Base-by-base conservation (phyloP, 768 basidiomycete genomes). In the Suillus plorans region DNA sequence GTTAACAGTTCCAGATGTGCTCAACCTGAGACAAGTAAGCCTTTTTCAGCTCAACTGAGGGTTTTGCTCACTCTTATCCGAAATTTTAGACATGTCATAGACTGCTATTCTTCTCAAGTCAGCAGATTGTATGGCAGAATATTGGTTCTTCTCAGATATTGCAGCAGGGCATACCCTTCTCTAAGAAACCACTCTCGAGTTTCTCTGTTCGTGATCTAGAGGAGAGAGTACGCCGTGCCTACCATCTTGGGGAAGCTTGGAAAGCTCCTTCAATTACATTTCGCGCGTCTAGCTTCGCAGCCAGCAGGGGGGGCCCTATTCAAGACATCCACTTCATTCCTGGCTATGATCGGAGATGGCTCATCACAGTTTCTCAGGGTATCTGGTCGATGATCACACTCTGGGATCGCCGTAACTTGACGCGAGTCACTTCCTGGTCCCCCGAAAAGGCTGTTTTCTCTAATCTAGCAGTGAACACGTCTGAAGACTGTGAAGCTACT, bases 301-400 rank as follows among this genome's bases (percentile, higher is more conserved):
- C 47, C 4, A 77, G 76, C 34, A 78, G 74, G 49, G 79, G 79
- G 36, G 83, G 81, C 0, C 73, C 80, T 1, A 79, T 90, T 18
- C 81, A 83, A 16, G 80, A 86, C 13, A 78, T 89, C 18, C 82
- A 78, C 16, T 85, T 90, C 67, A 63, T 89, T 0, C 83, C 82
- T 9, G 81, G 81, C 6, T 73, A 73, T 45, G 80, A 73, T 1
- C 80, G 77, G 8, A 76, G 72, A 52, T 81, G 84, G 72, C 61
- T 90, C 4, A 60, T 88, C 63, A 84, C 84, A 8, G 79, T 86
- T 10, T 86, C 86, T 4, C 84, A 84, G 65, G 80, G 81, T 7
- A 83, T 90, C 59, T 90, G 89, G 89, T 85, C 85, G 47, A 77
- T 79, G 20, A 68, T 90, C 56, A 77, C 80, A 1, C 69, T 87